Base-by-base conservation (phyloP, 1,284 basidiomycete species). In the Ceratobasidium sp. region DNA sequence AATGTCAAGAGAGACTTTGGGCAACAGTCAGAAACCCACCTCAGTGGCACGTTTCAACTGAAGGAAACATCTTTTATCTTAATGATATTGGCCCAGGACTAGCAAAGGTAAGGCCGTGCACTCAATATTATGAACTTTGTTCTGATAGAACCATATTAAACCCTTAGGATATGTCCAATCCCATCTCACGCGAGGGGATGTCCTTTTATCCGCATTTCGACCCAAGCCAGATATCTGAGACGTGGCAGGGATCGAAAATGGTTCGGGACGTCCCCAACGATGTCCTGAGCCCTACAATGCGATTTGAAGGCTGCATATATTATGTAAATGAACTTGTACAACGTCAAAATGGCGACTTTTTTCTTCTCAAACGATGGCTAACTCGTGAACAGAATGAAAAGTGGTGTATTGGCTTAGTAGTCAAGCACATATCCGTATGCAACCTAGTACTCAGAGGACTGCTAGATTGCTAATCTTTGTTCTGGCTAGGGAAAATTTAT, bases 61-160 rank as follows among this genome's bases (percentile, higher is more conserved):
- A 75, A 14, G 79, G 79, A 13, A 81, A 80, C 29, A 66, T 78
- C 4, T 81, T 81, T 49, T 81, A 80, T 75, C 72, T 81, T 43
- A 82, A 81, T 68, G 76, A 79, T 37, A 56, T 80, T 11, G 76
- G 74, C 16, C 68, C 72, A 14, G 74, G 78, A 19, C 77, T 81
- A 5, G 78, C 79, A 34, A 77, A 75, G 75, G 79, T 80, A 69
- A 8, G 63, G 54, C 3, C 53, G 1, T 66, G 27, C n/a, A 43
- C 1, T 48, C 3, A 48, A 27, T 29, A 24, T 27, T 41, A 13
- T 41, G 11, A 43, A n/a, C 34, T 19, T n/a, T n/a, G n/a, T n/a
- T n/a, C n/a, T n/a, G n/a, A n/a, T n/a, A n/a, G n/a, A n/a, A n/a
- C n/a, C n/a, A n/a, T n/a, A n/a, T n/a, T n/a, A n/a, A n/a, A n/a